Base-by-base conservation (phyloP, 495 filamentous ascomycete genomes). In the Penicillium angulare region DNA sequence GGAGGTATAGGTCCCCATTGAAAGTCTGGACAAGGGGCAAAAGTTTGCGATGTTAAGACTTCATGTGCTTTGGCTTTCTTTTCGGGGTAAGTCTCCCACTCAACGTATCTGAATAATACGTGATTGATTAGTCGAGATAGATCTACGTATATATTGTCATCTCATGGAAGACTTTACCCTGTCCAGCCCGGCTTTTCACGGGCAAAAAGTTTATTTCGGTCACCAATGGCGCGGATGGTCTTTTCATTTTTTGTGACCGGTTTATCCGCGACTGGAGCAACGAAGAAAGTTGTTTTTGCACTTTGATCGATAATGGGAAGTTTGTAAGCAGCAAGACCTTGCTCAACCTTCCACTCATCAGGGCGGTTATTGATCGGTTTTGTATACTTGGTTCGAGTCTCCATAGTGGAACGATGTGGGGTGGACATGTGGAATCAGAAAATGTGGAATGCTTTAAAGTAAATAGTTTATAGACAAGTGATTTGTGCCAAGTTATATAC, bases 61-160 rank as follows among this genome's bases (percentile, higher is more conserved):
- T 79, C 65, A n/a, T 75, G 69, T 10, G 80, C 85, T 35, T 69
- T 65, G 39, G 72, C 69, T 56, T 82, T 81, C 64, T 85, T 86
- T 34, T 86, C 83, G 0, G 83, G 85, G 47, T 86, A 84, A 10
- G 78, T 74, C 59, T 87, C 85, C 85, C 84, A 87, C 59, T 88
- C 85, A 4, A 87, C 71, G 54, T 86, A 85, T 43, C 67, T 68
- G 21, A 1, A 20, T 32, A 3, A 16, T 8, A 34, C 22, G 21
- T 8, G 7, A 39, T 16, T 42, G 2, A 20, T 47, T 43, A 48
- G 20, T 23, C 13, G 27, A 13, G 18, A 7, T 12, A 29, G 12
- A 29, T 38, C 34, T 38, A 21, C 15, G 13, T 12, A 22, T 31
- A 13, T 7, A 32, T 7, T 45, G 3, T 21, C 35, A 38, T 23